Conservation (phyloP, 192 early-diverging fungal species). For the Neocallimastix lanati region DNA sequence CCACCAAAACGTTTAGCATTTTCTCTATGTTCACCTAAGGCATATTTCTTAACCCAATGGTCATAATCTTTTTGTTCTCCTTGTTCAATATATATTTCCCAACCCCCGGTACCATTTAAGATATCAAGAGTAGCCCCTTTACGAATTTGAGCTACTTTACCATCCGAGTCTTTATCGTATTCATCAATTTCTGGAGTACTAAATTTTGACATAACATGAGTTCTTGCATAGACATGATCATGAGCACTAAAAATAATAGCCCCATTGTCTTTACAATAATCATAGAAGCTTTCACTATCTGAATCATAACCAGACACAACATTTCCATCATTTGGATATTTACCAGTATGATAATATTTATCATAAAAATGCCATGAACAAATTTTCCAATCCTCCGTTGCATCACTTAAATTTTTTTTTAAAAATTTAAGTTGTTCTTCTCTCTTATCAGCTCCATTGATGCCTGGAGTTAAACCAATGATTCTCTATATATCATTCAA, state of each 20-base stretch:
- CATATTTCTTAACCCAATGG: neutral
- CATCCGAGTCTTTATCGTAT: neutral
- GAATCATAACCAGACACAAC: neutral
- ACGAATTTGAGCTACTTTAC: neutral
- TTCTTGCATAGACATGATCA: neutral
- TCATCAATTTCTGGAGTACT: neutral
- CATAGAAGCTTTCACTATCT: neutral
- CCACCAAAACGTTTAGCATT: neutral
- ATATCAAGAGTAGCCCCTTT: neutral
- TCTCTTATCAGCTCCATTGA: neutral
- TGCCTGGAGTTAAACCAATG: no score
- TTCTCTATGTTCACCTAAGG: neutral
- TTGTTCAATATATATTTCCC: neutral
- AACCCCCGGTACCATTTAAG: neutral
- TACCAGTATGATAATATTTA: neutral
- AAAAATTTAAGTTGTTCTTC: neutral
- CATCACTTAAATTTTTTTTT: neutral
- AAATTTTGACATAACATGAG: neutral
- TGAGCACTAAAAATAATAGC: neutral
- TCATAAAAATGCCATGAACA: neutral
- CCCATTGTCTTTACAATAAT: neutral
- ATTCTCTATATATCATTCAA: no score
- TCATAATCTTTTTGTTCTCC: neutral
- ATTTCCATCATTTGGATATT: neutral
- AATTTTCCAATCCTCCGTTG: neutral